Evolutionary conservation across 2,329 filamentous ascomycete genomes (phyloP).

Genomic region (Pseudogymnoascus sp.): DNA sequence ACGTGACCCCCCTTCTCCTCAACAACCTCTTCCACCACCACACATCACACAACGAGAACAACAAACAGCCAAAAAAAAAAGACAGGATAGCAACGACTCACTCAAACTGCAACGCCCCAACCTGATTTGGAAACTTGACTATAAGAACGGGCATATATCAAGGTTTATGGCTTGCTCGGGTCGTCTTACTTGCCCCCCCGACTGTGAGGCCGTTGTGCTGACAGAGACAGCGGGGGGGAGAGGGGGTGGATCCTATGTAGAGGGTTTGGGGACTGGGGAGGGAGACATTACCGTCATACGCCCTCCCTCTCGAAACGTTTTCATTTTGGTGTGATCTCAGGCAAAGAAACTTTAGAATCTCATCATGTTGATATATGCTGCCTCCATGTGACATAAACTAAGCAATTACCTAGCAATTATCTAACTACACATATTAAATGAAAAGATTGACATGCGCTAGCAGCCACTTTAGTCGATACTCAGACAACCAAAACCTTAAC

Average conservation of each 20-base stretch:
- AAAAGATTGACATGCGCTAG: background rate
- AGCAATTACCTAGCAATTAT: background rate
- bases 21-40: background rate
- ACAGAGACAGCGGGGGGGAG: conserved; percentile 72
- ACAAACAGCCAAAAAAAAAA: background rate
- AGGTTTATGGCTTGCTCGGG: conserved; percentile 59
- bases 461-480: background rate
- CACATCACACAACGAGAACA: no score
- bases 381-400: background rate
- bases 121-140: conserved; percentile 78
- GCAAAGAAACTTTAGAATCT: background rate
- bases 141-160: conserved; percentile 90
- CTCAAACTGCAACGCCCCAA: conserved; percentile 91
- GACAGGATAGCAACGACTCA: conserved; percentile 36
- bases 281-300: conserved; percentile 36
- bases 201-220: conserved; percentile 84
- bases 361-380: background rate
- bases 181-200: conserved; percentile 75
- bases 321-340: background rate
- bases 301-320: background rate
- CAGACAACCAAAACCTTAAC: background rate
- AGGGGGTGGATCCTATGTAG: conserved; percentile 88
- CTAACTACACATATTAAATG: background rate
- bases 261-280: conserved; percentile 60
- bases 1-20: conserved; percentile 8